A percentile compares a stretch with the other conserved stretches of the same genome.
Conservation (phyloP, 2,329 filamentous ascomycete genomes). For the Lecanicillium sp. region DNA sequence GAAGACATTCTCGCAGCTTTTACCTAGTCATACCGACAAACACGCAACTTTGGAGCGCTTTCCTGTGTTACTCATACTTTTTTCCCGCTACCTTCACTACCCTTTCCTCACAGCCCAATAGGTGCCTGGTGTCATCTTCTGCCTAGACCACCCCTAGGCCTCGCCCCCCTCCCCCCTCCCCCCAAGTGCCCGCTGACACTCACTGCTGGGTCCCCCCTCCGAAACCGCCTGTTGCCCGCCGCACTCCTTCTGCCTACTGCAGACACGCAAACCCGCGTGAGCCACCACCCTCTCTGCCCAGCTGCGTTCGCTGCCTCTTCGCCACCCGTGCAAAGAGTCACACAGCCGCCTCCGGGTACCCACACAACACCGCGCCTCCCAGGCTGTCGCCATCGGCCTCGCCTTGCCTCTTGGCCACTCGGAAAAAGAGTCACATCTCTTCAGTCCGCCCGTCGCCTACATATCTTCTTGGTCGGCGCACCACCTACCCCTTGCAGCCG, state of each 20-base stretch:
- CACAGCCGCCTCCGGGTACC: constrained; percentile 24
- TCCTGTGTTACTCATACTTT: constrained; percentile 8
- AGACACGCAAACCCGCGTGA: constrained; percentile 19
- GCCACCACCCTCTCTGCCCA: constrained; percentile 19
- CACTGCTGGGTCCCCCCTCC: constrained; percentile 26
- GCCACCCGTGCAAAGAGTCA: constrained; percentile 35
- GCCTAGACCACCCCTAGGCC: neutral
- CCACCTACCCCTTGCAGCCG: constrained; percentile 7
- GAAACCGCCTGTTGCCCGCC: constrained; percentile 29
- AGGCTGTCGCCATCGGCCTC: constrained; percentile 20
- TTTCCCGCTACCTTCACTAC: neutral
- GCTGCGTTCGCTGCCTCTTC: constrained; percentile 23
- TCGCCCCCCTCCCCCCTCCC: neutral
- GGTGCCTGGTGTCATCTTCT: constrained; percentile 12
- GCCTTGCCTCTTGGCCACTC: constrained; percentile 24
- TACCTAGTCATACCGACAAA: constrained; percentile 2
- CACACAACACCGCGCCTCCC: constrained; percentile 15
- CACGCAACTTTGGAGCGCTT: neutral
- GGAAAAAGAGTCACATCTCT: constrained; percentile 29
- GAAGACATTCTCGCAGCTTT: neutral
- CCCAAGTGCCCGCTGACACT: constrained; percentile 1
- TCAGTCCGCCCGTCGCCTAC: neutral
- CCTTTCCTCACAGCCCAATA: neutral
- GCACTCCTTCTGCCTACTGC: constrained; percentile 12
- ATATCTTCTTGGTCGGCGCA: constrained; percentile 4